These are phyloP conservation scores for Trametes maxima DNA, from an alignment of 768 basidiomycete species.

Conservation along the genomic window DNA sequence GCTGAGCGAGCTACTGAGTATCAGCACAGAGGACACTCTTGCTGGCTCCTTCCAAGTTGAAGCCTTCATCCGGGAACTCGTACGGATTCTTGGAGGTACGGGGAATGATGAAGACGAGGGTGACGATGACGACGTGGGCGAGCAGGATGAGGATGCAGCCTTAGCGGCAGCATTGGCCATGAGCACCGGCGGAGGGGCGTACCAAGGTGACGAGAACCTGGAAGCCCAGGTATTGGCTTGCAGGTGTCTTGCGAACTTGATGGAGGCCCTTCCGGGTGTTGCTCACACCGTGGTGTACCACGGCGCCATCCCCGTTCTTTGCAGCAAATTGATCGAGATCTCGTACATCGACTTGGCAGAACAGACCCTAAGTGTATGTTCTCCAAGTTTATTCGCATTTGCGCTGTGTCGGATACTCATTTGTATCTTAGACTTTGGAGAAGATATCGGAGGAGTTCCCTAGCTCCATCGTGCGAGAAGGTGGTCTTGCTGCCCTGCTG, in stretches of 20 bases:
- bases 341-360: conserved; percentile 98
- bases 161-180: conserved; percentile 87
- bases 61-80: conserved; percentile 87
- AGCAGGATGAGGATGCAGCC: conserved; percentile 82
- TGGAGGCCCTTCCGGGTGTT: conserved; percentile 98
- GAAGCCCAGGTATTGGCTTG: conserved; percentile 97
- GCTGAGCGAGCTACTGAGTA: conserved; percentile 90
- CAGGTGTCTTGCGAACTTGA: conserved; percentile 94
- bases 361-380: conserved; percentile 93
- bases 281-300: conserved; percentile 98
- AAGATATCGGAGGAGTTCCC: conserved; percentile 99
- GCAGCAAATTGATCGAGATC: conserved; percentile 96
- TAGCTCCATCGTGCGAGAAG: conserved; percentile 92
- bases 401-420: conserved; percentile 23
- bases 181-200: conserved; percentile 64
- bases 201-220: conserved; percentile 81
- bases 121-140: conserved; percentile 62
- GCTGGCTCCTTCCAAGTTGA: conserved; percentile 96
- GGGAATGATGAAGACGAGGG: conserved; percentile 76
- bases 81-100: conserved; percentile 85
- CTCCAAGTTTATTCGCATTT: conserved; percentile 12
- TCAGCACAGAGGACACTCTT: conserved; percentile 96
- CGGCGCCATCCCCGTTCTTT: conserved; percentile 96
- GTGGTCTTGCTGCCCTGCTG: conserved; percentile 88
- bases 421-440: conserved; percentile 77